These are phyloP conservation scores for Leccinum rimulosum DNA, from an alignment of 768 basidiomycete genomes.

Conservation along the genomic window DNA sequence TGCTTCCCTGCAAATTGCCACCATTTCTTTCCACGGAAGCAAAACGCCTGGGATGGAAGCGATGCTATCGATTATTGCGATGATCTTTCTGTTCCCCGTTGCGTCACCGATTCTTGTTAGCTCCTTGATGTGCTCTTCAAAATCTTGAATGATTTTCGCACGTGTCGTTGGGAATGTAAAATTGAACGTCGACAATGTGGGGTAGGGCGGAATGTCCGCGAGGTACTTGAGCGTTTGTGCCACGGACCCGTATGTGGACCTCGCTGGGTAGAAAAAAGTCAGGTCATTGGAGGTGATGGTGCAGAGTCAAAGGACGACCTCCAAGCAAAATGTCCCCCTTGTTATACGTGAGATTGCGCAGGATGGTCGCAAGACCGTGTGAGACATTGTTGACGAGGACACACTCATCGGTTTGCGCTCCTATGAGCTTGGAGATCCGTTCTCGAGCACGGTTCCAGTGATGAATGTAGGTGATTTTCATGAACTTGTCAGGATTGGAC, in stretches of 20 bases:
- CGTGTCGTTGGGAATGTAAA: constrained; percentile 58
- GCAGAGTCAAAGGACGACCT: constrained; percentile 22
- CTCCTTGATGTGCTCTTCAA: constrained; percentile 37
- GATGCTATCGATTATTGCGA: constrained; percentile 72
- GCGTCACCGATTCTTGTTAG: constrained; percentile 24
- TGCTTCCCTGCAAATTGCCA: constrained; percentile 59
- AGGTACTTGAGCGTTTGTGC: constrained; percentile 50
- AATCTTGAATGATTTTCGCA: constrained; percentile 50
- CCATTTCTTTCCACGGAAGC: constrained; percentile 72
- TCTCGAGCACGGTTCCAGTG: constrained; percentile 40
- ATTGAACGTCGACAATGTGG: constrained; percentile 46
- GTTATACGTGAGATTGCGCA: constrained; percentile 53
- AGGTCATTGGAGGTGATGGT: background rate
- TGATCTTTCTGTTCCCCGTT: constrained; percentile 42
- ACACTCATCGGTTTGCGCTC: constrained; percentile 55
- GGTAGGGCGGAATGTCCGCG: constrained; percentile 53
- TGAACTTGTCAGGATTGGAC: constrained; percentile 55
- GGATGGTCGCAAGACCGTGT: constrained; percentile 54
- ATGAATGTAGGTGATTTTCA: constrained; percentile 36
- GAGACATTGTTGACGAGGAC: constrained; percentile 41
- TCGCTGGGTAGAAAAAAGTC: constrained; percentile 35
- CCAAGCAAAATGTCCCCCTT: constrained; percentile 63
- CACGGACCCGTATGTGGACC: constrained; percentile 58
- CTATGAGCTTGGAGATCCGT: constrained; percentile 47
- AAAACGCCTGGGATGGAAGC: constrained; percentile 56